Conservation (phyloP, 2,329 filamentous ascomycete species). For the Gnomoniopsis sp. region DNA sequence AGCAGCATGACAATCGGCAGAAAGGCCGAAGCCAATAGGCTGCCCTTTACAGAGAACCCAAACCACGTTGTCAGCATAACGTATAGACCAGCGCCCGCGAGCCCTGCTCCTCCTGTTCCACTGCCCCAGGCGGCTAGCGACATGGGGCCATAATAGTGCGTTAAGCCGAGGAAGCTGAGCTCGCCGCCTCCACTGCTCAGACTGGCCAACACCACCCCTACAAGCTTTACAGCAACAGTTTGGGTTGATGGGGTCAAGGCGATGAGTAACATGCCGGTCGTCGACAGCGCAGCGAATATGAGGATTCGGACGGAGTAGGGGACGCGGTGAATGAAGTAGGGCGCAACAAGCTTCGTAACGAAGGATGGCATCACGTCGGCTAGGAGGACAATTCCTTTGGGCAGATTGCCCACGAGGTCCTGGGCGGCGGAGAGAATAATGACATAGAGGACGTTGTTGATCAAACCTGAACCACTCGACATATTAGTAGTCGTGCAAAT, state of each 20-base stretch:
- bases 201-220: conserved; percentile 80
- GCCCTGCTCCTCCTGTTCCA: conserved; percentile 83
- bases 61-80: conserved; percentile 80
- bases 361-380: conserved; percentile 92
- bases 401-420: conserved; percentile 86
- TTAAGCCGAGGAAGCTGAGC: conserved; percentile 84
- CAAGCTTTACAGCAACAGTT: conserved; percentile 71
- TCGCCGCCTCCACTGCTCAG: conserved; percentile 84
- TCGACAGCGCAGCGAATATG: conserved; percentile 70
- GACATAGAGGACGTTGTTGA: conserved; percentile 98
- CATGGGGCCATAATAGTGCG: conserved; percentile 87
- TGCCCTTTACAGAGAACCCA: conserved; percentile 69
- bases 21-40: conserved; percentile 73
- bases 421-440: conserved; percentile 94
- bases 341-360: conserved; percentile 79
- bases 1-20: conserved; percentile 79
- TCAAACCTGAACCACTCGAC: conserved; percentile 56
- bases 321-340: conserved; percentile 88
- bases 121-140: conserved; percentile 89
- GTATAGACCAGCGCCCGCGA: conserved; percentile 85
- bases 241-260: conserved; percentile 68
- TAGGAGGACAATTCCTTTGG: conserved; percentile 89
- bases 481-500: conserved; percentile 6
- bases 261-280: conserved; percentile 84
- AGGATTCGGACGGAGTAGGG: conserved; percentile 75